phyloP scores from a whole-genome alignment of 257 asterid species.

The Mentha longifolia region DNA sequence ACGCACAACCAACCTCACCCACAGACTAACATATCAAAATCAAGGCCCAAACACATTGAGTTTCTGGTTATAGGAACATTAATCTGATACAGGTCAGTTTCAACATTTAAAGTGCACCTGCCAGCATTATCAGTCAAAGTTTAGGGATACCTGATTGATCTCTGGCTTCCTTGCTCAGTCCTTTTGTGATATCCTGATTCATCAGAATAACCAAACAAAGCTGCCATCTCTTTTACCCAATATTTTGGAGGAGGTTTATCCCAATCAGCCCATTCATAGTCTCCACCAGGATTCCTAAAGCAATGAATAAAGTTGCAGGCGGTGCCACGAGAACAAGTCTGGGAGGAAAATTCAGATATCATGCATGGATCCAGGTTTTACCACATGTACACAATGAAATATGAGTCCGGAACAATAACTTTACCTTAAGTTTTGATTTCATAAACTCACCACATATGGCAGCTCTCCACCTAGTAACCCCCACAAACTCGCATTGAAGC shows the following conservation, averaged over 20 bases:
- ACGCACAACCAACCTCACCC: too few species aligned
- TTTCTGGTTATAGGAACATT: background rate
- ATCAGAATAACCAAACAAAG: conserved; percentile 75
- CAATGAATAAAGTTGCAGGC: conserved; percentile 97
- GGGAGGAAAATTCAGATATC: conserved; percentile 32
- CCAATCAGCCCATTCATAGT: conserved; percentile 99
- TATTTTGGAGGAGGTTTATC: conserved; percentile 88
- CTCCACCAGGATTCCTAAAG: conserved; percentile 95
- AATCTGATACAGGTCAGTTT: background rate
- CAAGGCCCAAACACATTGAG: background rate
- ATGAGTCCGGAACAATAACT: background rate
- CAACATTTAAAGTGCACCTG: background rate
- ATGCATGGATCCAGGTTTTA: conserved; percentile 26
- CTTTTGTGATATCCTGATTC: conserved; percentile 47
- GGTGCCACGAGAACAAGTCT: conserved; percentile 90
- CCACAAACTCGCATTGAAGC: conserved; percentile 86
- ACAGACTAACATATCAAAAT: too few species aligned
- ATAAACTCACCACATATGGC: conserved; percentile 96
- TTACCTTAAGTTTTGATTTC: conserved; percentile 84
- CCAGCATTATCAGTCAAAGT: background rate
- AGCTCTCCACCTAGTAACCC: conserved; percentile 87
- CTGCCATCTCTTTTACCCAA: conserved; percentile 82
- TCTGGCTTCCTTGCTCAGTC: conserved; percentile 50
- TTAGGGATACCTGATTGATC: conserved; percentile 43
- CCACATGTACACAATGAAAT: background rate